Base-by-base conservation (phyloP, 148 eudicot species). In the Spergularia marina region DNA sequence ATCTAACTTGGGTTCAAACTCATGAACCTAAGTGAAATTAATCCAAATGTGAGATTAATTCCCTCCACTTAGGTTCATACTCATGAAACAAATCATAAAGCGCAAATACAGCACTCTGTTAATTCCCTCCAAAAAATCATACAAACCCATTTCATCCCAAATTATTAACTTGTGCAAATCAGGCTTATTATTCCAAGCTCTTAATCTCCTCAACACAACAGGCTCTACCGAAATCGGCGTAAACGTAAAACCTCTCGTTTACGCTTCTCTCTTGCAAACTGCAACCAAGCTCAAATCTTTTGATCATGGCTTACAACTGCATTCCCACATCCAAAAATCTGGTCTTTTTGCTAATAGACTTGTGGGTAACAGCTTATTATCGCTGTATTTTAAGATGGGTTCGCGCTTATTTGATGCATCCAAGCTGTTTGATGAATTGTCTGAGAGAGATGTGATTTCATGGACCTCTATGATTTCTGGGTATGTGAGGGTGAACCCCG, bases 391-490 rank as follows among this genome's bases (percentile, higher is more conserved):
- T 73, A 93, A 93, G 54, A 40, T 89, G 75, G 80, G 91, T 25
- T 39, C 79, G 0, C 44, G 84, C 57, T 81, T 89, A 41, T 70
- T 57, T 0, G 75, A 84, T 3, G 86, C 94, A 1, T 68, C 82
- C 18, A 84, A 77, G 59, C 74, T 88, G 65, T 93, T 91, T 76
- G 83, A 78, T 68, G 88, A 82, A 18, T 78, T 93, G 78, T 58
- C 18, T 70, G 56, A 65, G n/a, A 93, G 83, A 74, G 97, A 93
- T 80, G 97, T 86, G 49, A 84, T 93, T 53, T 86, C 98, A 7
- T 93, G 98, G 97, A 86, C 92, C 53, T 93, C 94, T 17, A 88
- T 93, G 89, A 80, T 91, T 12, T 86, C 94, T 16, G 92, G 88
- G 23, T 91, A 77, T 81, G 81, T 87, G 60, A 86, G 89, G 52